A percentile compares a stretch with the other conserved stretches of the same genome.
phyloP scores from a whole-genome alignment of 2,329 filamentous ascomycete genomes.

The Sphaerulina populicola region DNA sequence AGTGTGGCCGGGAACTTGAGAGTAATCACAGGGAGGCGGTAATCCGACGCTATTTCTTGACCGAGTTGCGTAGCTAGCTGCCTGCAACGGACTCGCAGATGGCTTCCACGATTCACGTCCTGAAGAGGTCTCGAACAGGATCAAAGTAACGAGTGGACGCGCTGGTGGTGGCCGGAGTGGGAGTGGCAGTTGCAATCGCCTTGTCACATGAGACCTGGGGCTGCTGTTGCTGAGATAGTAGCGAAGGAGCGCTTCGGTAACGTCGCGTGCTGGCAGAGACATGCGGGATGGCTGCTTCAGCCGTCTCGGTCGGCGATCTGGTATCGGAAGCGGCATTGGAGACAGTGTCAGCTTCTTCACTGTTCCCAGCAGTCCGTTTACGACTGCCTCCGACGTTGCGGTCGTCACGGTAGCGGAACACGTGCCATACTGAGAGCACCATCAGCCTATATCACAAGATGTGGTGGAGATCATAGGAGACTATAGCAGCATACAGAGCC shows the following conservation, averaged over 20 bases:
- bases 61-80: neutral
- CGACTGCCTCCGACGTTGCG: constrained; percentile 8
- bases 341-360: constrained; percentile 7
- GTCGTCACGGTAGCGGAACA: constrained; percentile 14
- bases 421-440: constrained; percentile 9
- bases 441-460: neutral
- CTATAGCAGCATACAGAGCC: constrained; percentile 32
- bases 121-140: constrained; percentile 12
- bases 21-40: no score
- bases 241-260: neutral
- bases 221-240: neutral
- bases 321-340: constrained; percentile 6
- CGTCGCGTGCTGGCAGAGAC: neutral
- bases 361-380: constrained; percentile 1
- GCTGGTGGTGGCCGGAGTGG: neutral
- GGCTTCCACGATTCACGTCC: constrained; percentile 4
- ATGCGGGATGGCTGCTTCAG: constrained; percentile 2
- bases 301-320: neutral
- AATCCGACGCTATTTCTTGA: neutral
- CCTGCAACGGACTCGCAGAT: neutral
- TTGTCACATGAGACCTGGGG: neutral
- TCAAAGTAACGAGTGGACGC: constrained; percentile 6
- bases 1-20: no score
- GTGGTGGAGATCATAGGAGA: neutral
- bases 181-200: neutral